Conservation (phyloP, 225 moss, liverwort and hornwort species). For the Antitrichia curtipendula region DNA sequence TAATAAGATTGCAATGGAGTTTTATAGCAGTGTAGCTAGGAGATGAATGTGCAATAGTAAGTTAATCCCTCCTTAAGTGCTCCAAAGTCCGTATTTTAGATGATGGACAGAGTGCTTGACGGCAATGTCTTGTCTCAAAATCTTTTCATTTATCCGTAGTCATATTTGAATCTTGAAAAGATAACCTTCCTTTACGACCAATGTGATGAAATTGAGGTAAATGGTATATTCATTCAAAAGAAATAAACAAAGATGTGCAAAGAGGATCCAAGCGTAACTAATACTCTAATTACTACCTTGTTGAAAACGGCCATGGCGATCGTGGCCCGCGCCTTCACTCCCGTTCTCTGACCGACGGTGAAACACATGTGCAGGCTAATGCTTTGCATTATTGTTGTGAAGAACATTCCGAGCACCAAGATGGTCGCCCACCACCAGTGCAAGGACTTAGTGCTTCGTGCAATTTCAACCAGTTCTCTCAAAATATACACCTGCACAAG, state of each 20-base stretch:
- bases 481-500: slow-evolving; percentile 39
- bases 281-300: slow-evolving; percentile 19
- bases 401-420: slow-evolving; percentile 47
- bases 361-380: slow-evolving; percentile 32
- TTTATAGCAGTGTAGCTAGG: neutral
- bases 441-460: slow-evolving; percentile 8
- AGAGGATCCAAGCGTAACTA: neutral
- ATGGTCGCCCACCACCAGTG: slow-evolving; percentile 62
- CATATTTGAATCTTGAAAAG: too few relatives aligned
- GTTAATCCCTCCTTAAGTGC: too few relatives aligned
- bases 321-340: slow-evolving; percentile 46
- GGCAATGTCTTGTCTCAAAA: too few relatives aligned
- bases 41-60: neutral
- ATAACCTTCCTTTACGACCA: neutral
- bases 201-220: neutral
- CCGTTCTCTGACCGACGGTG: slow-evolving; percentile 40
- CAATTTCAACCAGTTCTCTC: slow-evolving; percentile 29
- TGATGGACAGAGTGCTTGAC: too few relatives aligned
- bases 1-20: neutral
- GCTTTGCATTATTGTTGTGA: slow-evolving; percentile 26
- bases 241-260: neutral
- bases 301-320: slow-evolving; percentile 66
- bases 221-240: too few relatives aligned
- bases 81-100: neutral
- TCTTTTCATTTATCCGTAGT: neutral